A percentile compares a stretch with the other conserved stretches of the same genome.
Conservation (phyloP, 2,329 filamentous ascomycete species). For the Mycosphaerella arachidis region DNA sequence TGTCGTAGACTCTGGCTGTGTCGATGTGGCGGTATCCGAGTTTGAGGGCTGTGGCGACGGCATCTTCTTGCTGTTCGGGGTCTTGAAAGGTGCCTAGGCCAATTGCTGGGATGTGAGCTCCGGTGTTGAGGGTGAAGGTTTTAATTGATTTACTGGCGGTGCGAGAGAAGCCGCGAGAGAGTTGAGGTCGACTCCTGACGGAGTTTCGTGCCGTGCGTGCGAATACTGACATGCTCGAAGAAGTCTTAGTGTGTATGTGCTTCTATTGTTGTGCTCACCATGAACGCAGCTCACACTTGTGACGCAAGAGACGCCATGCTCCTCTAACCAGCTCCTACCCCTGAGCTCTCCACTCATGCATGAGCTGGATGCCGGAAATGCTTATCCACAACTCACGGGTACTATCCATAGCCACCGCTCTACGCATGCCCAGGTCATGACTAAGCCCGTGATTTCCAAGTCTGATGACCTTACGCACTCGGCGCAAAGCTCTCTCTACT, state of each 20-base stretch:
- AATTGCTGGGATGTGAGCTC: conserved; percentile 33
- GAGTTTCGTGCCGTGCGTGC: too few species aligned
- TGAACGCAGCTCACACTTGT: too few species aligned
- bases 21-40: conserved; percentile 55
- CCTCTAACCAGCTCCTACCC: neutral
- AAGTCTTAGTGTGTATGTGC: neutral
- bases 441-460: neutral
- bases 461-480: neutral
- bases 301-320: too few species aligned
- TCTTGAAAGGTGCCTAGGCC: conserved; percentile 38
- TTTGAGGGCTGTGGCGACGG: conserved; percentile 44
- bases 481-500: neutral
- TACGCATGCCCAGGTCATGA: neutral
- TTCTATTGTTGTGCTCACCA: too few species aligned
- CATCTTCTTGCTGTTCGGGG: conserved; percentile 42
- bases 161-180: neutral
- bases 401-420: too few species aligned
- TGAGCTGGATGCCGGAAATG: neutral
- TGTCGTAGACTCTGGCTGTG: conserved; percentile 60
- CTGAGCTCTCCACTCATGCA: neutral
- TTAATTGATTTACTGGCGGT: neutral
- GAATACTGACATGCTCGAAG: neutral
- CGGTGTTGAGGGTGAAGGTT: conserved; percentile 32
- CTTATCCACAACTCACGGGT: neutral
- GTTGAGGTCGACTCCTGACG: neutral